Percentiles rank a stretch among this genome's conserved stretches.
These are phyloP conservation scores for Roridomyces roridus DNA, from an alignment of 768 basidiomycete species.

Conservation along the genomic window DNA sequence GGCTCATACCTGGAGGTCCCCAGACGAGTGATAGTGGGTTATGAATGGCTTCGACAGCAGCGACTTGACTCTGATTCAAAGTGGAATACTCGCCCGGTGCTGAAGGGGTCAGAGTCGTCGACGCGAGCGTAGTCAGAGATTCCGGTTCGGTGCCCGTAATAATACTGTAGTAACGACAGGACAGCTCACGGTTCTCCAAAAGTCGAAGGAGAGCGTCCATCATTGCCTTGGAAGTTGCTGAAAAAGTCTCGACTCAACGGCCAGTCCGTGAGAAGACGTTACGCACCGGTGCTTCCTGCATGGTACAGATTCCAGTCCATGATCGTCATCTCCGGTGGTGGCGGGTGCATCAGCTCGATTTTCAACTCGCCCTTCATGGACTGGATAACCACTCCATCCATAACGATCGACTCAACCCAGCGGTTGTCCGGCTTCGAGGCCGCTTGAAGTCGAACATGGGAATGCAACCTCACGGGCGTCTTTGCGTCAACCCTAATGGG, in stretches of 20 bases:
- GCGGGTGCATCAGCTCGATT: slow-evolving; percentile 59
- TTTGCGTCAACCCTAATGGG: slow-evolving; percentile 61
- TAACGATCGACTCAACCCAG: slow-evolving; percentile 48
- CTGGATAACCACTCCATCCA: slow-evolving; percentile 67
- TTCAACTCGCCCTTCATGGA: slow-evolving; percentile 59
- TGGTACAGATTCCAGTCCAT: slow-evolving; percentile 74
- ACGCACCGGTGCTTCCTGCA: slow-evolving; percentile 61
- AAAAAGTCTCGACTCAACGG: not conserved
- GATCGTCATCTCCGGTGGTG: slow-evolving; percentile 61
- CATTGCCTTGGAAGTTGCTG: slow-evolving; percentile 70
- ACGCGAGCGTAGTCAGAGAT: not conserved
- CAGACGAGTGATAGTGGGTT: slow-evolving; percentile 63
- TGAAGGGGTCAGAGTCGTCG: not conserved
- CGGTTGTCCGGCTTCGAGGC: slow-evolving; percentile 60
- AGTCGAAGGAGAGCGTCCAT: slow-evolving; percentile 64
- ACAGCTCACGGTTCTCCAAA: slow-evolving; percentile 45
- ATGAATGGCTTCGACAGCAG: slow-evolving; percentile 52
- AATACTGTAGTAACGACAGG: slow-evolving; percentile 56
- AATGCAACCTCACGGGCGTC: slow-evolving; percentile 60
- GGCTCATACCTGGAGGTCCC: slow-evolving; percentile 64
- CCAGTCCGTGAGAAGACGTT: not conserved
- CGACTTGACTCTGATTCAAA: slow-evolving; percentile 62
- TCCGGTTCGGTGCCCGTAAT: slow-evolving; percentile 44
- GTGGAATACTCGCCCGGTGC: slow-evolving; percentile 2
- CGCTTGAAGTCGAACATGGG: slow-evolving; percentile 67